Percentiles rank a stretch among this genome's conserved stretches.
These are phyloP conservation scores for rapeseed (Brassica napus) DNA, from an alignment of 345 rosid genomes.

Conservation along the genomic window DNA sequence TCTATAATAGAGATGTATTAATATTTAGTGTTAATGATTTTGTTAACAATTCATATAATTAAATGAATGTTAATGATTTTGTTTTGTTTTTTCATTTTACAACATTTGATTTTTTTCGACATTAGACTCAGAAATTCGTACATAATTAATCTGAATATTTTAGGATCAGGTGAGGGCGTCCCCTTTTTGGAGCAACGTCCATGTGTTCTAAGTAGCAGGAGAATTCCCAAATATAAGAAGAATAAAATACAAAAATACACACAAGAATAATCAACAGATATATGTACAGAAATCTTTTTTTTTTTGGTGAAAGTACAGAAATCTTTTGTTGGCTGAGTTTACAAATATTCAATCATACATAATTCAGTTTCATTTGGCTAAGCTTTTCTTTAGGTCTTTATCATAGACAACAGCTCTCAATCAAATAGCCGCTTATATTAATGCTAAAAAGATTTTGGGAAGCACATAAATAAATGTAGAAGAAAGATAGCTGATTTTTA, in stretches of 20 bases:
- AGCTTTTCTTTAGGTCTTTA: slow-evolving; percentile 36
- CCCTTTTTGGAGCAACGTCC: not conserved
- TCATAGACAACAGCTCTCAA: slow-evolving; percentile 31
- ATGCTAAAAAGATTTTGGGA: not conserved
- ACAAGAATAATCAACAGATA: slow-evolving; percentile 13
- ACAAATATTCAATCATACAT: slow-evolving; percentile 38
- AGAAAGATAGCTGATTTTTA: not conserved
- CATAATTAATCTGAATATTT: not conserved
- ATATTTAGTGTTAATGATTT: no score
- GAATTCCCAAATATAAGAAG: slow-evolving; percentile 18
- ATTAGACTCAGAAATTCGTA: not conserved
- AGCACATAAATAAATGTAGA: slow-evolving; percentile 23
- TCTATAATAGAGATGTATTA: no score
- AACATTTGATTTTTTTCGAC: no score
- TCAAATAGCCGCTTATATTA: slow-evolving; percentile 26
- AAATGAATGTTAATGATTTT: no score
- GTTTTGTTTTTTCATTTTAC: no score
- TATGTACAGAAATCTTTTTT: slow-evolving; percentile 7
- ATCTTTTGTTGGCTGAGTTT: slow-evolving; percentile 25
- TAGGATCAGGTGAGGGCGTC: not conserved
- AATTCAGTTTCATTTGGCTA: slow-evolving; percentile 28
- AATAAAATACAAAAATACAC: not conserved
- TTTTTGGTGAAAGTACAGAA: not conserved
- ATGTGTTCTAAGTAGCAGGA: not conserved
- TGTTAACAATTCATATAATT: no score